Conservation (phyloP, 179 eudicot genomes). For the Heliamphora pulchella region DNA sequence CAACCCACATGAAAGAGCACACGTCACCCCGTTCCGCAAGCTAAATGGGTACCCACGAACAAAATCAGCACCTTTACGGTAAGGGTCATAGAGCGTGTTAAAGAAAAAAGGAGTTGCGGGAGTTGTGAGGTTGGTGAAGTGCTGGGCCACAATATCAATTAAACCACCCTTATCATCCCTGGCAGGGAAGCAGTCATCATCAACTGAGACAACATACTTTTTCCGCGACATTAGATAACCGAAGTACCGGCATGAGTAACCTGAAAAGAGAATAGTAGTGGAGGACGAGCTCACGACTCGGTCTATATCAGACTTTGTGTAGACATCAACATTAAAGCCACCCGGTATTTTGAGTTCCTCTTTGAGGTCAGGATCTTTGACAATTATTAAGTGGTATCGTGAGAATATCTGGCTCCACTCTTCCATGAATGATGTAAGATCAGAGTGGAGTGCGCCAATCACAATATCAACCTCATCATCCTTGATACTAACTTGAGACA, state of each 20-base stretch:
- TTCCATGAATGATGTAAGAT: slow-evolving; percentile 75
- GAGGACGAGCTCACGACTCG: slow-evolving; percentile 40
- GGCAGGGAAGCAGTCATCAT: slow-evolving; percentile 90
- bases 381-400: slow-evolving; percentile 68
- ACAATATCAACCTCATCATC: slow-evolving; percentile 83
- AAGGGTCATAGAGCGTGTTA: slow-evolving; percentile 94
- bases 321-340: slow-evolving; percentile 52
- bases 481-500: slow-evolving; percentile 30
- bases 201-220: slow-evolving; percentile 78
- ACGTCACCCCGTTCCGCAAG: slow-evolving; percentile 67
- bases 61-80: slow-evolving; percentile 74
- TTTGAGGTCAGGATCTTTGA: slow-evolving; percentile 72
- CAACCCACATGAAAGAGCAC: slow-evolving; percentile 86
- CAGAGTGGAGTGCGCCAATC: slow-evolving; percentile 66
- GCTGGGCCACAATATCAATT: slow-evolving; percentile 68
- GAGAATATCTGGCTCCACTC: slow-evolving; percentile 76
- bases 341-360: slow-evolving; percentile 60
- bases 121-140: slow-evolving; percentile 62
- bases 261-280: slow-evolving; percentile 53
- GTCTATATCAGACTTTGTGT: slow-evolving; percentile 62
- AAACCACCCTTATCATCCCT: slow-evolving; percentile 55
- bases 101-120: slow-evolving; percentile 97
- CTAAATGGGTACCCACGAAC: slow-evolving; percentile 99
- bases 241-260: slow-evolving; percentile 85
- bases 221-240: slow-evolving; percentile 80